A percentile compares a stretch with the other conserved stretches of the same genome.
phyloP scores from a whole-genome alignment of 2,329 filamentous ascomycete genomes.

The Cordyceps pruinosa region DNA sequence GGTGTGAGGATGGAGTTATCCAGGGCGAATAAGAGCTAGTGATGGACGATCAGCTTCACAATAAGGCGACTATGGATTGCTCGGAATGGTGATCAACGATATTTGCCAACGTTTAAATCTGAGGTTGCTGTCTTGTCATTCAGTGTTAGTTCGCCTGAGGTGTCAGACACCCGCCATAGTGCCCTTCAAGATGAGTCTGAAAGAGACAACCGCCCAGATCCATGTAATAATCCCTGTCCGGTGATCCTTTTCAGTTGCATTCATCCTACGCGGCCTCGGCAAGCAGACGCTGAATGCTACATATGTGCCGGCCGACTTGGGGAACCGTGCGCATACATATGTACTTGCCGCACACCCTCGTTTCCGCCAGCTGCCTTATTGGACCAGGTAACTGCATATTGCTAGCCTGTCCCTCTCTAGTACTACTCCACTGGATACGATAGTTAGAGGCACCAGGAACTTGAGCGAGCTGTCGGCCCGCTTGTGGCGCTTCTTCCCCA shows the following conservation, averaged over 20 bases:
- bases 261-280: background rate
- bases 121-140: background rate
- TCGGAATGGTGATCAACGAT: background rate
- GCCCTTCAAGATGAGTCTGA: background rate
- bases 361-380: too few relatives aligned
- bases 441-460: too few relatives aligned
- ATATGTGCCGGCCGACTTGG: background rate
- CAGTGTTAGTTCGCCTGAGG: background rate
- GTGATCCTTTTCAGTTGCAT: background rate
- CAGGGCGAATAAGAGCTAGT: background rate
- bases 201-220: background rate
- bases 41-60: background rate
- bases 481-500: background rate
- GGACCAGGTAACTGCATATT: too few relatives aligned
- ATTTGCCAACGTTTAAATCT: background rate
- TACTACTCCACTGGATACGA: too few relatives aligned
- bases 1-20: conserved; percentile 4
- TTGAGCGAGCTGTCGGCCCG: background rate
- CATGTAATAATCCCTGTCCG: background rate
- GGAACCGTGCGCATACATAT: conserved; percentile 6
- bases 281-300: background rate
- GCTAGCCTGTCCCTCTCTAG: too few relatives aligned
- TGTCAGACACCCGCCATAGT: background rate
- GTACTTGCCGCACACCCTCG: background rate
- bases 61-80: too few relatives aligned